Evolutionary conservation across 2,329 filamentous ascomycete species (phyloP).

Genomic region (Monilinia aucupariae): DNA sequence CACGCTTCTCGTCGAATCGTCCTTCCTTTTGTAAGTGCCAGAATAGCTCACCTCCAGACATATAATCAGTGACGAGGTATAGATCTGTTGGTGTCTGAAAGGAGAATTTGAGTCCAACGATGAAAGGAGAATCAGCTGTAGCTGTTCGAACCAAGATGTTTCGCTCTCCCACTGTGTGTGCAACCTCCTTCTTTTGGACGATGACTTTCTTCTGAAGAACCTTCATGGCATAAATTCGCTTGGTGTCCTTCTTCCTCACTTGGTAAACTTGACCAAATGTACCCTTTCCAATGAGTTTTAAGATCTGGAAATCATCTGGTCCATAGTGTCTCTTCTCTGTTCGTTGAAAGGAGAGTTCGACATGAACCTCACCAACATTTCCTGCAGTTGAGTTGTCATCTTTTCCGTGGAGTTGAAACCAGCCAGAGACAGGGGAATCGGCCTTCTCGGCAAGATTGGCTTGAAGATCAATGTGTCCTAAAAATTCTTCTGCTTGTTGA

Average conservation of each 20-base stretch:
- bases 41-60: slow-evolving; percentile 97
- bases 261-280: slow-evolving; percentile 99
- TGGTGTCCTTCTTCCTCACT: slow-evolving; percentile 93
- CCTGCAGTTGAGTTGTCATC: slow-evolving; percentile 55
- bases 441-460: slow-evolving; percentile 60
- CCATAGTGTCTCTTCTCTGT: slow-evolving; percentile 88
- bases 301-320: slow-evolving; percentile 89
- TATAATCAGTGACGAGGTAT: slow-evolving; percentile 98
- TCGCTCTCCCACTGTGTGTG: slow-evolving; percentile 91
- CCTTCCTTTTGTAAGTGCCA: slow-evolving; percentile 98
- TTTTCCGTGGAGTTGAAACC: slow-evolving; percentile 77
- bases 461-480: slow-evolving; percentile 82
- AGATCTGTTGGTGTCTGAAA: slow-evolving; percentile 97
- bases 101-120: slow-evolving; percentile 95
- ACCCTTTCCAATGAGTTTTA: slow-evolving; percentile 95
- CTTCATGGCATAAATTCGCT: slow-evolving; percentile 98
- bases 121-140: slow-evolving; percentile 93
- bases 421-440: slow-evolving; percentile 69
- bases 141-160: slow-evolving; percentile 97
- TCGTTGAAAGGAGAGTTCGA: slow-evolving; percentile 80
- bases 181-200: slow-evolving; percentile 98
- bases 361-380: slow-evolving; percentile 75
- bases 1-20: slow-evolving; percentile 86
- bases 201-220: slow-evolving; percentile 99
- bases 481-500: slow-evolving; percentile 76